Evolutionary conservation across 805 yeast species (phyloP).

Genomic region (Candida corydali): DNA sequence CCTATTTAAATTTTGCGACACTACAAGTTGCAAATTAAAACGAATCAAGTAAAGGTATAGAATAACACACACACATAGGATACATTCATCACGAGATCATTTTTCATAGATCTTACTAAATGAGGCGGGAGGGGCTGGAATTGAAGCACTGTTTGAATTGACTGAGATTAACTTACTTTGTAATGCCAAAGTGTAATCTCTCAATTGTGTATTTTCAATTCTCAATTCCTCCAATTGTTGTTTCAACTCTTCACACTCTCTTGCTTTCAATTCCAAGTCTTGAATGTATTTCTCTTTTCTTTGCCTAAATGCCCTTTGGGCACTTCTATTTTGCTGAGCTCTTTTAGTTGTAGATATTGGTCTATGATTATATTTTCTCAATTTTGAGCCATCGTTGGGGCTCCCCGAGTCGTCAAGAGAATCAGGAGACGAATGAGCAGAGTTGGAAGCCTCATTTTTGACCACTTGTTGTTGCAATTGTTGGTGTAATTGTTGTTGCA

Average conservation of each 20-base stretch:
- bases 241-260: conserved; percentile 57
- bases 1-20: background rate
- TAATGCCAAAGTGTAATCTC: conserved; percentile 67
- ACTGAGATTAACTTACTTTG: conserved; percentile 54
- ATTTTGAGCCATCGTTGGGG: background rate
- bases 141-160: background rate
- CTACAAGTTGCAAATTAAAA: background rate
- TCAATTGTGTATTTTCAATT: conserved; percentile 64
- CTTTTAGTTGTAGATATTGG: conserved; percentile 67
- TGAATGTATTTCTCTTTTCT: conserved; percentile 78
- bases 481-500: background rate
- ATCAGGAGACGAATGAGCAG: conserved; percentile 2
- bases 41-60: no score
- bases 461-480: conserved; percentile 9
- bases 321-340: conserved; percentile 88
- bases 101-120: conserved; percentile 5
- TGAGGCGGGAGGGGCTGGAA: conserved; percentile 6
- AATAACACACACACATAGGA: background rate
- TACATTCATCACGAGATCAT: background rate
- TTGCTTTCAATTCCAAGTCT: conserved; percentile 70
- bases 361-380: conserved; percentile 14
- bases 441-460: background rate
- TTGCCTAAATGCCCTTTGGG: conserved; percentile 87
- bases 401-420: background rate
- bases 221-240: conserved; percentile 64